Evolutionary conservation across 2,329 filamentous ascomycete genomes (phyloP), one percentile per base, ranked within the genome.

Genomic region (Alternaria gaisen): DNA sequence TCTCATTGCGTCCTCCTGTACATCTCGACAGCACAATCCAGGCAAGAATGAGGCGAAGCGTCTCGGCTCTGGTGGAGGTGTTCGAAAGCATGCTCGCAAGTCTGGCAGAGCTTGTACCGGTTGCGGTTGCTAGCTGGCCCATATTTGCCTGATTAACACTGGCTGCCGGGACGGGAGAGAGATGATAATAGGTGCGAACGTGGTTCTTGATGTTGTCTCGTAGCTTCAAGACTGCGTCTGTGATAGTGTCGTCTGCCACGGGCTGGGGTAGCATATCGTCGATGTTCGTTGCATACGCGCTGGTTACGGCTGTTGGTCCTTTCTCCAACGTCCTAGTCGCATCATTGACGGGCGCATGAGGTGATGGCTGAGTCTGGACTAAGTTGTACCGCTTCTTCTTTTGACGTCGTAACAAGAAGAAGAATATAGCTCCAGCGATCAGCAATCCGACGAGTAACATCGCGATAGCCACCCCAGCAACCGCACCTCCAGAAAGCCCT

Each of bases 181-280:
- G 53, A 32, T 70, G 64, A 18, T 70, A 73, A 52, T 66, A 73
- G 0, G 48, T 65, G 22, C 63, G 67, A 8, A 67, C 65, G 34
- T 73, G 69, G 46, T 72, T 70, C 34, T 72, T 73, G 64, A 73
- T 70, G 16, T 61, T 66, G 48, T 72, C 68, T 3, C 69, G 66
- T 30, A 73, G 67, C 41, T 59, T 68, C n/a, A 69, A 71, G 9
- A 65, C 41, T n/a, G 66, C 60, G 2, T 53, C 51, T 3, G 58
- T 67, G 38, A 73, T 69, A 0, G 63, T 58, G n/a, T 67, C 63
- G 50, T 73, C 71, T 30, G 68, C 61, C 4, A 53, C 61, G 3
- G 71, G 71, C 26, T 72, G 71, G 0, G 71, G 71, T 11, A 73
- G 59, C n/a, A 64, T 24, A 16, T 65, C 57, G 14, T 69, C 67